A percentile compares a stretch with the other conserved stretches of the same genome.
phyloP scores from a whole-genome alignment of 306 rosid genomes.

The Adenanthera pavonina region DNA sequence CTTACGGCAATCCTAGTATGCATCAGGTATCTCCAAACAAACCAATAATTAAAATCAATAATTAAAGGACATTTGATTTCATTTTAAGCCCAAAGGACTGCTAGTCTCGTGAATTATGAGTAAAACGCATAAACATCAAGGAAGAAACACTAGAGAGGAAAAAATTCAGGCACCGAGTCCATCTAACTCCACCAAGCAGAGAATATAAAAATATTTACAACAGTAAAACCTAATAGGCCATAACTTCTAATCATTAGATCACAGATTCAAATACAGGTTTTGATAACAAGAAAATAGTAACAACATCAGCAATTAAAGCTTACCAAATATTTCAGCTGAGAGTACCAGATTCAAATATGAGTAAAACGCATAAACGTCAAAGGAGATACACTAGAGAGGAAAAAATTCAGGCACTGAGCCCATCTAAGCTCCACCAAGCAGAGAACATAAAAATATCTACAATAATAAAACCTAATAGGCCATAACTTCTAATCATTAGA shows the following conservation, averaged over 20 bases:
- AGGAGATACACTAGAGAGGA: not conserved
- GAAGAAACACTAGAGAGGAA: not conserved
- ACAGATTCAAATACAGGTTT: not conserved
- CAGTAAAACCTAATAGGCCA: not conserved
- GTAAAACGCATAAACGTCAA: not conserved
- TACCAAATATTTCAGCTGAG: conserved; percentile 2
- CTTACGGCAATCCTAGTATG: not conserved
- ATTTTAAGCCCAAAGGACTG: not conserved
- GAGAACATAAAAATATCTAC: conserved; percentile 3
- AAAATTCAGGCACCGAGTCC: not conserved
- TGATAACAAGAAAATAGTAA: not conserved
- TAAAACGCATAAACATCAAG: not conserved
- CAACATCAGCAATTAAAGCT: conserved; percentile 2
- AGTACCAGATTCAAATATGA: not conserved
- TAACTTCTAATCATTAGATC: conserved; percentile 7
- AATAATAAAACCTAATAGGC: not conserved
- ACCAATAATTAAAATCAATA: conserved; percentile 7
- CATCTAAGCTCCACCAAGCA: not conserved
- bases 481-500: conserved; percentile 3
- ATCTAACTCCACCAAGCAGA: not conserved
- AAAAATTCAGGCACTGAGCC: not conserved
- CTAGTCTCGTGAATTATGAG: not conserved
- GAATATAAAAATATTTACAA: conserved; percentile 6
- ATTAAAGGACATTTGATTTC: not conserved
- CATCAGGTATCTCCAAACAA: not conserved